Evolutionary conservation across 176 grass and related monocot species (phyloP).

Genomic region (Hyparrhenia diplandra): DNA sequence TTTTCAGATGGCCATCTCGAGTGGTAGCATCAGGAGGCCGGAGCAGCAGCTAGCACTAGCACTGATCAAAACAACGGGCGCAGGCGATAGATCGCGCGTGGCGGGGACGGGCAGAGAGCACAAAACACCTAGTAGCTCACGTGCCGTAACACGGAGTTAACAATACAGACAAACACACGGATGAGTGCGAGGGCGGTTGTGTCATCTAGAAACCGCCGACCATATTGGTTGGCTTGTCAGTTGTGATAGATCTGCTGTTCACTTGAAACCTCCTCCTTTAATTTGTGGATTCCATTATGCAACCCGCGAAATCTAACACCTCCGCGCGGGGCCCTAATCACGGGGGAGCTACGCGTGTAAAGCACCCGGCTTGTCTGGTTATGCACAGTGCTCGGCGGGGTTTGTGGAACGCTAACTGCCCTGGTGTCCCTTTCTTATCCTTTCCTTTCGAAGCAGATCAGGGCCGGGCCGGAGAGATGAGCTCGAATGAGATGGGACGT

Average conservation of each 20-base stretch:
- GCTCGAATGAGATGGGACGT: neutral
- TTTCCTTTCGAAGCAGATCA: neutral
- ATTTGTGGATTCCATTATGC: neutral
- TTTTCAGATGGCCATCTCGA: neutral
- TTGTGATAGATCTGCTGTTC: neutral
- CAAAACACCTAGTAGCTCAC: neutral
- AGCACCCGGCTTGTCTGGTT: neutral
- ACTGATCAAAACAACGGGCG: neutral
- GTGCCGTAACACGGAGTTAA: neutral
- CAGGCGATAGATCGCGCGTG: neutral
- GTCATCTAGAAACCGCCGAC: neutral
- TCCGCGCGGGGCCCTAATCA: neutral
- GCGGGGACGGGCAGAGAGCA: neutral
- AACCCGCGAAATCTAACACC: neutral
- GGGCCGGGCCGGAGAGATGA: neutral
- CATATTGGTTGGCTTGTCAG: neutral
- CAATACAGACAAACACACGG: too few relatives aligned
- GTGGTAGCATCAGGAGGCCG: too few relatives aligned
- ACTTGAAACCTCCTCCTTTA: neutral
- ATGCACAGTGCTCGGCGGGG: neutral
- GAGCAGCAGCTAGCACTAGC: neutral
- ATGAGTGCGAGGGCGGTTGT: neutral
- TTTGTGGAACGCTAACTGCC: conserved; percentile 44
- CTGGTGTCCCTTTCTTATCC: conserved; percentile 30
- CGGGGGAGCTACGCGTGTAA: conserved; percentile 6